These are phyloP conservation scores for Neostapfia colusana DNA, from an alignment of 176 grass and related monocot genomes.

Conservation along the genomic window DNA sequence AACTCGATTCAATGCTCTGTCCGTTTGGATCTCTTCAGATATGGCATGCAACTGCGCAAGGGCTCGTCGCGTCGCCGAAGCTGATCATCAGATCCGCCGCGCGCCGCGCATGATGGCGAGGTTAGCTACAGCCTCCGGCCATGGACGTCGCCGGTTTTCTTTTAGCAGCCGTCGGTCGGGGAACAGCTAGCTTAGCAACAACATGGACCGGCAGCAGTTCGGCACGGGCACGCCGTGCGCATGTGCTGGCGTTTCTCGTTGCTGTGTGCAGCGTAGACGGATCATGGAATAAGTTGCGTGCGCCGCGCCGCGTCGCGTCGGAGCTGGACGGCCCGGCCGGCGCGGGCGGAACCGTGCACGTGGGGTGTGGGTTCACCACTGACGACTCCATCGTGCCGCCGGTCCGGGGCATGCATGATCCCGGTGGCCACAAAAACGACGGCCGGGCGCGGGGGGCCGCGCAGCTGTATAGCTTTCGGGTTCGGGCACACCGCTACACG, in stretches of 20 bases:
- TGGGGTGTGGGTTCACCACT: background rate
- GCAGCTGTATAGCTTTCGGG: no score
- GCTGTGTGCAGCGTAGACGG: background rate
- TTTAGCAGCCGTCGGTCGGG: no score
- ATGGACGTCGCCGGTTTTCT: no score
- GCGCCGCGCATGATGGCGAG: background rate
- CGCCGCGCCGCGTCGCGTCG: background rate
- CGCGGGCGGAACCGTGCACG: background rate
- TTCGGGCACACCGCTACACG: no score
- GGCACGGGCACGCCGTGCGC: slow-evolving; percentile 7
- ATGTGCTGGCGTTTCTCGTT: background rate
- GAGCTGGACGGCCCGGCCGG: background rate
- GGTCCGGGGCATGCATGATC: no score
- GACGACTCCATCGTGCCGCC: no score
- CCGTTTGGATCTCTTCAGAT: slow-evolving; percentile 18
- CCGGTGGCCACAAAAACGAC: no score
- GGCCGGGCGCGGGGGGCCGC: no score
- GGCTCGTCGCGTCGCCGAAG: background rate
- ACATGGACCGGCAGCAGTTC: background rate
- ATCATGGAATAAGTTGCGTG: background rate
- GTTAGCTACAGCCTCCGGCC: background rate
- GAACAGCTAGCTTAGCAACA: no score
- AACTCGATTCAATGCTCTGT: slow-evolving; percentile 18
- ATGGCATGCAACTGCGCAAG: no score
- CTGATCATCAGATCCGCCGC: background rate